Percentiles rank a stretch among this genome's conserved stretches.
Conservation (phyloP, 768 basidiomycete species). For the Ephemerocybe angulata region DNA sequence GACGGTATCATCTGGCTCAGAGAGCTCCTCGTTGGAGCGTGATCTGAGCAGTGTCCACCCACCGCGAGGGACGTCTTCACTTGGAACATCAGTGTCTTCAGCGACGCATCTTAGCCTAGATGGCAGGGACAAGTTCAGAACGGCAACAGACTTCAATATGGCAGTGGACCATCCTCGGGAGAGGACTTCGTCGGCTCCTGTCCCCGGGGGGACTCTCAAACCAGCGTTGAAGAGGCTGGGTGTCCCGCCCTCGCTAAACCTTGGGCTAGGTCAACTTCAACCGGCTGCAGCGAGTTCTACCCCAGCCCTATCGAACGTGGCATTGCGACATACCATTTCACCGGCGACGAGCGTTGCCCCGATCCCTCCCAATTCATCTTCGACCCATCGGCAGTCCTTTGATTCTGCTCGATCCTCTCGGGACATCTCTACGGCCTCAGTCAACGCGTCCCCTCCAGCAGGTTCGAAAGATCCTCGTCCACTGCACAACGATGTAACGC, state of each 20-base stretch:
- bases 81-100: constrained; percentile 4
- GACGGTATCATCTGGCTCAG: neutral
- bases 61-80: neutral
- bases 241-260: neutral
- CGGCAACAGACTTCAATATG: neutral
- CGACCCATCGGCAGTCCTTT: neutral
- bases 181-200: constrained; percentile 6
- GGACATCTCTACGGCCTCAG: neutral
- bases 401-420: no score
- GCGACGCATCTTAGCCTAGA: neutral
- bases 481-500: constrained; percentile 51
- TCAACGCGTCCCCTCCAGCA: neutral
- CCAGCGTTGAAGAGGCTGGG: neutral
- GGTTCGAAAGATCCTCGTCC: constrained; percentile 39
- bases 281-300: neutral
- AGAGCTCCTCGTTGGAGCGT: neutral
- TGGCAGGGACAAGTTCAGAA: neutral
- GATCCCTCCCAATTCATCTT: neutral
- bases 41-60: neutral
- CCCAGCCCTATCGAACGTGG: neutral
- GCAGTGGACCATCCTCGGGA: neutral
- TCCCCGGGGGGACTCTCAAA: neutral
- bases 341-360: constrained; percentile 1
- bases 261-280: neutral
- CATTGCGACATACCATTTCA: neutral